Conservation (phyloP, 2,329 filamentous ascomycete genomes). For the Ceratocystis destructans region DNA sequence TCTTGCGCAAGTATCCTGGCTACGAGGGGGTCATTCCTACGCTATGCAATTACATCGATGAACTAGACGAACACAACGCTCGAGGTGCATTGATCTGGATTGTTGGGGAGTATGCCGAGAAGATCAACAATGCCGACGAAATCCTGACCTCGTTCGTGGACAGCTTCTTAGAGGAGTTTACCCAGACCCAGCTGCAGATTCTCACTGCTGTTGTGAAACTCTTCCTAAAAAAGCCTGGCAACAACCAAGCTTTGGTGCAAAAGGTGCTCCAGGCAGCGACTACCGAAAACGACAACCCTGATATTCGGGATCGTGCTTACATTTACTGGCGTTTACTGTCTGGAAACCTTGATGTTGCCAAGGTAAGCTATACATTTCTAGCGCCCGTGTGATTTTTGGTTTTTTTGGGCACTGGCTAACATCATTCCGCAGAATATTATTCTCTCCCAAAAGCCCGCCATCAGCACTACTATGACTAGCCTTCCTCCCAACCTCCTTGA, state of each 20-base stretch:
- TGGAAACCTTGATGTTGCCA: slow-evolving; percentile 78
- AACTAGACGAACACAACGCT: slow-evolving; percentile 86
- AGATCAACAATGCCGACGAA: slow-evolving; percentile 96
- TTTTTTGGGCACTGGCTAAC: neutral
- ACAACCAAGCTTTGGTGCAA: slow-evolving; percentile 79
- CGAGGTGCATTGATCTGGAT: slow-evolving; percentile 94
- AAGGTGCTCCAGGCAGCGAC: slow-evolving; percentile 89
- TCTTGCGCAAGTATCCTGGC: slow-evolving; percentile 91
- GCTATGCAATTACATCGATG: slow-evolving; percentile 90
- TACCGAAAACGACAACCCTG: slow-evolving; percentile 90
- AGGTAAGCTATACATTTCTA: slow-evolving; percentile 37
- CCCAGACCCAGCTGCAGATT: slow-evolving; percentile 96
- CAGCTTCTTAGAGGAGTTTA: slow-evolving; percentile 89
- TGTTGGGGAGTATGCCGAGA: slow-evolving; percentile 96
- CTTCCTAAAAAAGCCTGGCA: slow-evolving; percentile 91
- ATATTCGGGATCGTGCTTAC: slow-evolving; percentile 92
- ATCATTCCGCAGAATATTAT: slow-evolving; percentile 52
- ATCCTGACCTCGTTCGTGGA: slow-evolving; percentile 87
- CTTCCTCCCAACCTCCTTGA: slow-evolving; percentile 74
- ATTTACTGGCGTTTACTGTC: slow-evolving; percentile 96
- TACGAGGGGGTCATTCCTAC: slow-evolving; percentile 97
- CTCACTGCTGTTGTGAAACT: slow-evolving; percentile 94
- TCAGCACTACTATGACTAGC: slow-evolving; percentile 84
- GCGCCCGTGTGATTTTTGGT: neutral
- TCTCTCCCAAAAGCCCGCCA: slow-evolving; percentile 85